Evolutionary conservation across 2,329 filamentous ascomycete genomes (phyloP).

Genomic region (Sporothrix brasiliensis): DNA sequence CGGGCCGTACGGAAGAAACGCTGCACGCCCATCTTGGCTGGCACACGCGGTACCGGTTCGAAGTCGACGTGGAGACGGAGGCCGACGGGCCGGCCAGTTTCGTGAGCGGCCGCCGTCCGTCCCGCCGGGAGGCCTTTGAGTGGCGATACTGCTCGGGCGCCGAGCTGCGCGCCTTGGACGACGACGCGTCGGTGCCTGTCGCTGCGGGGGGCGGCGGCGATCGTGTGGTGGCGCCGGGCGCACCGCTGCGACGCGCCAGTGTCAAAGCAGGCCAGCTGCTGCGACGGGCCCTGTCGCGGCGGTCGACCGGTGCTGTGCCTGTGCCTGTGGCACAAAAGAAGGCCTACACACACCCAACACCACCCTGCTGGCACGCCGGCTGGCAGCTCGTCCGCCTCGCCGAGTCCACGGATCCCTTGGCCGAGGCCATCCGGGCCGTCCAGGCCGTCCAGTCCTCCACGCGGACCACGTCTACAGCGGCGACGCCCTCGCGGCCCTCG

Average conservation of each 20-base stretch:
- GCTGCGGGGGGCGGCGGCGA: neutral
- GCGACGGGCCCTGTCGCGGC: neutral
- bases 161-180: slow-evolving; percentile 42
- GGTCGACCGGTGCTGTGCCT: too few species aligned
- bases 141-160: slow-evolving; percentile 46
- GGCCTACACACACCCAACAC: neutral
- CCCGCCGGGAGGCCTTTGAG: slow-evolving; percentile 46
- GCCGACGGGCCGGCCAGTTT: neutral
- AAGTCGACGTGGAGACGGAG: slow-evolving; percentile 39
- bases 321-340: neutral
- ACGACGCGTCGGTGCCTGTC: slow-evolving; percentile 14
- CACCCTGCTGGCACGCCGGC: slow-evolving; percentile 21
- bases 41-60: slow-evolving; percentile 40
- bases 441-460: neutral
- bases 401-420: neutral
- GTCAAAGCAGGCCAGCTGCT: slow-evolving; percentile 2
- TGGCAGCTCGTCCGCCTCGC: slow-evolving; percentile 31
- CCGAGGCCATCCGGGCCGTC: neutral
- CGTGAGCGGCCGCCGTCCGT: neutral
- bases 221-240: neutral
- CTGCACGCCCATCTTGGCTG: slow-evolving; percentile 27
- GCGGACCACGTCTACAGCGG: neutral
- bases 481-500: neutral
- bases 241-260: neutral
- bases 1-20: slow-evolving; percentile 32